Conservation (phyloP, 2,329 filamentous ascomycete species). For the Sclerotinia nivalis region DNA sequence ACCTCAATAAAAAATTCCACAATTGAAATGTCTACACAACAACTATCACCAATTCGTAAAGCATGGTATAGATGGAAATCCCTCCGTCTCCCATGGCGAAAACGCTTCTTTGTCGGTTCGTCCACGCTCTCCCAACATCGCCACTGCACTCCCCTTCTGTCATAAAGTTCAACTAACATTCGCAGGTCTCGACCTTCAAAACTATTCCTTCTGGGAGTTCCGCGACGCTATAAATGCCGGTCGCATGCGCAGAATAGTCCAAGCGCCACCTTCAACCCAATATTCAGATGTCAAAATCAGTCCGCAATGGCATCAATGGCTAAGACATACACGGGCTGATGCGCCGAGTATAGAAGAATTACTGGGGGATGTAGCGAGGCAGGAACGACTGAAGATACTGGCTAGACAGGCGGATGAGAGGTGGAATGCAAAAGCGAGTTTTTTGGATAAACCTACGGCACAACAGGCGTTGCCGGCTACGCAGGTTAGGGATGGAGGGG, state of each 20-base stretch:
- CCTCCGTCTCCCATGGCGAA: constrained; percentile 63
- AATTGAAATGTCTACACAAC: constrained; percentile 31
- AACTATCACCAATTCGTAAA: constrained; percentile 32
- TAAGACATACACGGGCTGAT: constrained; percentile 58
- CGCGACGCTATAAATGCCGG: constrained; percentile 46
- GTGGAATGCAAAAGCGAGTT: constrained; percentile 60
- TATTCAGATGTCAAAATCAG: constrained; percentile 56
- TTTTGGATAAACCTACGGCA: constrained; percentile 46
- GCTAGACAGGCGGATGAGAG: constrained; percentile 63
- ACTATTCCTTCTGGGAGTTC: constrained; percentile 72
- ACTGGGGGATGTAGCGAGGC: constrained; percentile 53
- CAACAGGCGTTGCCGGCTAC: background rate
- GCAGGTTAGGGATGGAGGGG: background rate
- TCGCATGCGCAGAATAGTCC: constrained; percentile 62
- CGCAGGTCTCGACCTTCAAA: constrained; percentile 62
- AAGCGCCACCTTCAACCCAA: constrained; percentile 57
- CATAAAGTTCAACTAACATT: background rate
- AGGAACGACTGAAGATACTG: constrained; percentile 54
- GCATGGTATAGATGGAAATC: constrained; percentile 63
- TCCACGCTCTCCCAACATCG: constrained; percentile 2
- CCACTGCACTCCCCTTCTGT: background rate
- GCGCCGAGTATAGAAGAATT: constrained; percentile 61
- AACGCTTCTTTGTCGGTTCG: constrained; percentile 60
- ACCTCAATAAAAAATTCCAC: background rate
- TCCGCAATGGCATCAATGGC: constrained; percentile 69